These are phyloP conservation scores for Isatis tinctoria DNA, from an alignment of 345 rosid species.

Conservation along the genomic window DNA sequence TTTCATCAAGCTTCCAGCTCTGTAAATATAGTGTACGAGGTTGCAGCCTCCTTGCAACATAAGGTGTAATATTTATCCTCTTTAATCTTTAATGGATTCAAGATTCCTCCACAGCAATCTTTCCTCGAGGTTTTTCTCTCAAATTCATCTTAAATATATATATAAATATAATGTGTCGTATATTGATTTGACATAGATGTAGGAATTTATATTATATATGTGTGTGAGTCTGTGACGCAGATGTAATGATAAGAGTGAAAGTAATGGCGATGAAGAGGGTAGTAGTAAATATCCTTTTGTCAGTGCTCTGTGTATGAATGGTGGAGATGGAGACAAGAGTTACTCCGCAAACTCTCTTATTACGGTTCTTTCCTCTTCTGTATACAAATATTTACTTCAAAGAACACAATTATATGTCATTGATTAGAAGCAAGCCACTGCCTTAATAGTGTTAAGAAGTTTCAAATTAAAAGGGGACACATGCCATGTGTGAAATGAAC, in stretches of 20 bases:
- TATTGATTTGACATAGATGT: neutral
- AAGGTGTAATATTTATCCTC: neutral
- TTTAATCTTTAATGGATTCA: neutral
- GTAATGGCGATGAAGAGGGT: no score
- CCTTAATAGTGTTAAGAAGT: no score
- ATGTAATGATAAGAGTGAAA: neutral
- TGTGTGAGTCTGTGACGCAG: neutral
- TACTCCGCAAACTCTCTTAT: no score
- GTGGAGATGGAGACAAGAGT: no score
- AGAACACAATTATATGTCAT: no score
- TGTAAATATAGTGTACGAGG: neutral
- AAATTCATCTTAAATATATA: neutral
- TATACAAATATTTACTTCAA: no score
- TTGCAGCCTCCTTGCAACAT: neutral
- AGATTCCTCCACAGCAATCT: neutral
- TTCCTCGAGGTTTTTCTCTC: neutral
- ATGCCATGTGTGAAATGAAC: no score
- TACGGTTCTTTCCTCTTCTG: no score
- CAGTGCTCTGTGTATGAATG: no score
- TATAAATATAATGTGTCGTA: neutral
- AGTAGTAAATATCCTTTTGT: no score
- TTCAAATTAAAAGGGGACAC: no score
- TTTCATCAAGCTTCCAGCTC: neutral
- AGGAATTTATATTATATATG: neutral
- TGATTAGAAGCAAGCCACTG: no score